These are phyloP conservation scores for Corrigiola litoralis DNA, from an alignment of 179 eudicot genomes.

Conservation along the genomic window DNA sequence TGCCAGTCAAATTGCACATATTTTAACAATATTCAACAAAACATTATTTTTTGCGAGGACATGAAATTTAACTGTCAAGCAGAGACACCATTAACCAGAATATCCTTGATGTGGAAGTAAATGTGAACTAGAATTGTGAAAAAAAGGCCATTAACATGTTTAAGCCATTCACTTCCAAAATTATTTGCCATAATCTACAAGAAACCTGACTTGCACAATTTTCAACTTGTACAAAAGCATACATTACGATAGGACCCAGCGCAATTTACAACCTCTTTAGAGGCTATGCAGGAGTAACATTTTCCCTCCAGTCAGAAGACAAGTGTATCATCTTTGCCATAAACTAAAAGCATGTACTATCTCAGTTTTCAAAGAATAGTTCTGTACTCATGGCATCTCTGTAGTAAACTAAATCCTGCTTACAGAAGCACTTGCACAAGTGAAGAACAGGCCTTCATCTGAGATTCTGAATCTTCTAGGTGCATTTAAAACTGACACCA, in stretches of 20 bases:
- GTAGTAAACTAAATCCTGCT: background rate
- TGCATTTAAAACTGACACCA: slow-evolving; percentile 59
- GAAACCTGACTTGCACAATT: background rate
- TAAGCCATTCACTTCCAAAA: background rate
- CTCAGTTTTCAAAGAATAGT: too few species aligned
- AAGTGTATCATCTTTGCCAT: too few species aligned
- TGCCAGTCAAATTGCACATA: too few species aligned
- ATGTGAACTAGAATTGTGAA: too few species aligned
- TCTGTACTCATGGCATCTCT: too few species aligned
- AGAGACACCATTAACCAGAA: too few species aligned
- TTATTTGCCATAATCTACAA: slow-evolving; percentile 4
- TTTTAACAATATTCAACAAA: too few species aligned
- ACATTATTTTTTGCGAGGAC: too few species aligned
- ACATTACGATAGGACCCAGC: background rate
- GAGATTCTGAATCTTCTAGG: background rate
- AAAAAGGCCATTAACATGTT: background rate
- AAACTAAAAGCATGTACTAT: too few species aligned
- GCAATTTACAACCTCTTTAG: background rate
- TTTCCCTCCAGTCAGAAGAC: background rate
- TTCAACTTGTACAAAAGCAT: slow-evolving; percentile 7
- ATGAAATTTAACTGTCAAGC: too few species aligned
- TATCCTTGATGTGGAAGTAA: too few species aligned
- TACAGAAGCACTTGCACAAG: background rate
- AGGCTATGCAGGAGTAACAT: background rate
- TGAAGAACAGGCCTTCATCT: background rate